Evolutionary conservation across 495 filamentous ascomycete genomes (phyloP), one percentile per base, ranked within the genome.

Genomic region (Xylaria sp.): DNA sequence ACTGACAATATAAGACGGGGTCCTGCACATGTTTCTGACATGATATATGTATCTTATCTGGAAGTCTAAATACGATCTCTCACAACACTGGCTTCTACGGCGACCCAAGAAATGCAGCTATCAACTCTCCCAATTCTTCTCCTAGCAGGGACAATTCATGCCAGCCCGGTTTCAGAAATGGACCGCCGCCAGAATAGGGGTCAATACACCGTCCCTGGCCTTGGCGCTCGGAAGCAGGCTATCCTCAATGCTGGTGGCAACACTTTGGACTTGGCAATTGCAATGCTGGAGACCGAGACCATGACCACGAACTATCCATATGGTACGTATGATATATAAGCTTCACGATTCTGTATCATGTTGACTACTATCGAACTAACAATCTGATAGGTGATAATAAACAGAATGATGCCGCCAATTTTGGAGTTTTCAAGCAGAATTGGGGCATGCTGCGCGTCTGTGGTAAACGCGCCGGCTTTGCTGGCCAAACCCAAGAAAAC

Each of bases 211-310:
- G 53, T 57, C 19, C 15, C 53, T 33, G 53, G 53, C 53, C 53
- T 57, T 57, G 53, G 53, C 17, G 53, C 53, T 57, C 53, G 53
- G 15, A 57, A 57, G 53, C 53, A 57, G 15, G 53, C 53, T 19
- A 57, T 57, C 17, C 53, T 57, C 12, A 57, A 57, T 1, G 53
- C 53, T 9, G 53, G 53, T 33, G 53, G 53, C 1, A 57, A 57
- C 14, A 57, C 53, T 31, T 12, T 57, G 19, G 53, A 57, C 53
- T 33, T 57, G 53, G 53, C 53, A 33, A 57, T 57, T 57, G 53
- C 53, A 31, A 57, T 57, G 53, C 29, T 57, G 53, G 53, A 57
- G 53, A 57, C 53, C 4, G 53, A 57, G 53, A 57, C 53, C 53
- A 57, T 57, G 26, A 57, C 26, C 9, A 57, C 53, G 29, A 8